Percentiles rank a stretch among this genome's conserved stretches.
These are phyloP conservation scores for Colletotrichum orbiculare DNA, from an alignment of 2,329 filamentous ascomycete species.

Conservation along the genomic window DNA sequence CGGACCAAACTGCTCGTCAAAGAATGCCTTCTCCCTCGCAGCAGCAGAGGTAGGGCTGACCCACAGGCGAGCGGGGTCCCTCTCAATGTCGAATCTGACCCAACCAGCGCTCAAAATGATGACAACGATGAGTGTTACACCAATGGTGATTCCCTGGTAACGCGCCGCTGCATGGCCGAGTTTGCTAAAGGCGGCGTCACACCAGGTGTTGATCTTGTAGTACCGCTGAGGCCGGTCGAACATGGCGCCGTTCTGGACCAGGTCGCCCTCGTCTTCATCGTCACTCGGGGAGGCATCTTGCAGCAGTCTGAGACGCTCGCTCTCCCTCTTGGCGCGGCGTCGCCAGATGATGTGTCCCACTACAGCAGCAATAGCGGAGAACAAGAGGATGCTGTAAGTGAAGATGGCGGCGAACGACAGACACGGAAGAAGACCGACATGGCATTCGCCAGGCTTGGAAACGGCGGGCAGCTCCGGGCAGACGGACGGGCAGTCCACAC, in stretches of 20 bases:
- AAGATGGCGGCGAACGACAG: constrained; percentile 93
- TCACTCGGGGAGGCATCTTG: constrained; percentile 88
- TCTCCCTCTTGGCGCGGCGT: constrained; percentile 78
- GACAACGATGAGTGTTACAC: constrained; percentile 78
- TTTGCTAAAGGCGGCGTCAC: constrained; percentile 82
- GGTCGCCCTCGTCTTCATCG: constrained; percentile 92
- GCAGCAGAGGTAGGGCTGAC: constrained; percentile 94
- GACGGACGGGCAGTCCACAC: constrained; percentile 88
- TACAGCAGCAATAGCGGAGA: constrained; percentile 72
- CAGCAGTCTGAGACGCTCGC: constrained; percentile 85
- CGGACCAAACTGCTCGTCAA: constrained; percentile 91
- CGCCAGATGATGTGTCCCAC: constrained; percentile 81
- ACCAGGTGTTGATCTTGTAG: constrained; percentile 86
- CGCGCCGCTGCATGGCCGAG: constrained; percentile 84
- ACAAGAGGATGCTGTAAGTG: constrained; percentile 80
- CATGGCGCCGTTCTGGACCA: constrained; percentile 80
- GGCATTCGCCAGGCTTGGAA: constrained; percentile 76
- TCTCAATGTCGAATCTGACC: constrained; percentile 90
- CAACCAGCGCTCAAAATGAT: constrained; percentile 86
- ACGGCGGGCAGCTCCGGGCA: constrained; percentile 86
- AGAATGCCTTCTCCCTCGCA: constrained; percentile 92
- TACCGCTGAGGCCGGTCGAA: constrained; percentile 81
- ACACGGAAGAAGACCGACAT: constrained; percentile 89
- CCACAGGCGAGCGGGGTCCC: constrained; percentile 91
- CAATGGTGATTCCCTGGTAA: constrained; percentile 87